Evolutionary conservation across 768 basidiomycete genomes (phyloP).

Genomic region (Leccinum arenicola): DNA sequence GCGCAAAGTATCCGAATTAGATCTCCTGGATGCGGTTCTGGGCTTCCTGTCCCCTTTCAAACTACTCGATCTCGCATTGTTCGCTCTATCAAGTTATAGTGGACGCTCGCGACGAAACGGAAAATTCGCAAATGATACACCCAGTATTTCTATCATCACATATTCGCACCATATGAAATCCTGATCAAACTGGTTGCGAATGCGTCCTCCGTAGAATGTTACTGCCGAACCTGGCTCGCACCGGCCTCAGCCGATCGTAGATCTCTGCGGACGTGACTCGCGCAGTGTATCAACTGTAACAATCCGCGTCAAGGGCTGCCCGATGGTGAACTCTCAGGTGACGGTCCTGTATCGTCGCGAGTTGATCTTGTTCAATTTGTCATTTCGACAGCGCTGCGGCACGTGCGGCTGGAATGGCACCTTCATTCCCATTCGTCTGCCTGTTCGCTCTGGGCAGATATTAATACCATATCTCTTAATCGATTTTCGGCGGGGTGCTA

Average conservation of each 20-base stretch:
- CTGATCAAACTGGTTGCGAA: conserved; percentile 3
- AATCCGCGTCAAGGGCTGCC: neutral
- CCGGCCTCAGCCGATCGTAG: neutral
- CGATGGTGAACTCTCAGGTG: neutral
- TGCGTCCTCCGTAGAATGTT: conserved; percentile 1
- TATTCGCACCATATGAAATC: neutral
- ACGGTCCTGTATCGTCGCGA: too few relatives aligned
- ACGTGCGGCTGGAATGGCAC: conserved; percentile 1
- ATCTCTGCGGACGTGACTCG: conserved; percentile 10
- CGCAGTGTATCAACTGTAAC: neutral
- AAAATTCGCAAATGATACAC: conserved; percentile 6
- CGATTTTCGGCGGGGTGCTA: neutral
- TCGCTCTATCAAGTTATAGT: conserved; percentile 22
- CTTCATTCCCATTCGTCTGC: neutral
- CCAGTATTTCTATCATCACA: conserved; percentile 11
- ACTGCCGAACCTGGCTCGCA: neutral
- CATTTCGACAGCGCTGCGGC: neutral
- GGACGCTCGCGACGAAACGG: neutral
- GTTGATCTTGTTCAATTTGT: neutral
- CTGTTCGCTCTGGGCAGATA: neutral
- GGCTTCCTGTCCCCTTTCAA: conserved; percentile 10
- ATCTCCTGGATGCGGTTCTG: neutral
- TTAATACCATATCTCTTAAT: neutral
- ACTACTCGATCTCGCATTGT: conserved; percentile 24
- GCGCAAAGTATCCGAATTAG: conserved; percentile 6